Conservation (phyloP, 106 monocot species). For the Acorus gramineus region DNA sequence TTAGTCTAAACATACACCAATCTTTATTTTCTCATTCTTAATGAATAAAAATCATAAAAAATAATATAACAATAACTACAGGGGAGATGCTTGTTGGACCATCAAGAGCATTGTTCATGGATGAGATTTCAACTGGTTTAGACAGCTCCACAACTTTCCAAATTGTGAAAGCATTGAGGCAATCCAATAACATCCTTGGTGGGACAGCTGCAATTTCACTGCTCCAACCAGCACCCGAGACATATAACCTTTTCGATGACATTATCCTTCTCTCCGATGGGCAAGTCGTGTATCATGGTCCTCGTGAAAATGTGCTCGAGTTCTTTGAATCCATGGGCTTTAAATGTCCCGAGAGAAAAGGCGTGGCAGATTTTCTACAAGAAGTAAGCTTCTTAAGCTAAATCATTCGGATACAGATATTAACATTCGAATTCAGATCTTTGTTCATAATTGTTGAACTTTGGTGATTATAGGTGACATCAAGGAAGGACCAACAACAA, state of each 20-base stretch:
- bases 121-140: conserved; percentile 44
- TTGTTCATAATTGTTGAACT: background rate
- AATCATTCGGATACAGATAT: too few species aligned
- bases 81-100: conserved; percentile 39
- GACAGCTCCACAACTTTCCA: conserved; percentile 44
- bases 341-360: conserved; percentile 68
- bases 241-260: conserved; percentile 60
- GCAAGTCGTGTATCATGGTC: conserved; percentile 61
- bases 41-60: too few species aligned
- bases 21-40: too few species aligned
- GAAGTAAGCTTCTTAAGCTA: conserved; percentile 23
- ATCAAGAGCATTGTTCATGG: conserved; percentile 23
- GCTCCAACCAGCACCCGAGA: conserved; percentile 50
- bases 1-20: background rate
- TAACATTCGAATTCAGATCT: background rate
- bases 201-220: conserved; percentile 10
- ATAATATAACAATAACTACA: background rate
- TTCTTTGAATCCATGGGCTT: conserved; percentile 61
- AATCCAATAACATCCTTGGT: conserved; percentile 10
- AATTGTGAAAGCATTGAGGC: conserved; percentile 22
- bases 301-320: conserved; percentile 47
- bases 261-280: conserved; percentile 66
- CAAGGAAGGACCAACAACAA: conserved; percentile 58
- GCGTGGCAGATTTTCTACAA: conserved; percentile 62
- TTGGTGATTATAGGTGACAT: conserved; percentile 37